These are phyloP conservation scores for Fusarium vanettenii DNA, from an alignment of 2,329 filamentous ascomycete species.

Conservation along the genomic window DNA sequence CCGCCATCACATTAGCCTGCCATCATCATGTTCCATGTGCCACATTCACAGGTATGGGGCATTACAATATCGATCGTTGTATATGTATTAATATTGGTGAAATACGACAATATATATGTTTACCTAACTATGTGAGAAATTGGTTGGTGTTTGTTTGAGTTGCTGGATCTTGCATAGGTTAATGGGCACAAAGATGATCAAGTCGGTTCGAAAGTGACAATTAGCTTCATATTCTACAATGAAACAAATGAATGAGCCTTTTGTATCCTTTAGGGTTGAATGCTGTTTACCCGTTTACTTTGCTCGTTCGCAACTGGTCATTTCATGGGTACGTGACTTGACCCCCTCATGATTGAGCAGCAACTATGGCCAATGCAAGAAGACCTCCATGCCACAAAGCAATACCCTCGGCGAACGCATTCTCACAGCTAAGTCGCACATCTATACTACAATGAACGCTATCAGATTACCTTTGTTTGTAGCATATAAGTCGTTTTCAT, in stretches of 20 bases:
- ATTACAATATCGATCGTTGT: too few relatives aligned
- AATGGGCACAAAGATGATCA: not conserved
- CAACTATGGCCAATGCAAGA: not conserved
- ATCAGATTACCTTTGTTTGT: not conserved
- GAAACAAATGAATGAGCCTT: not conserved
- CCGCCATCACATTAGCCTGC: not conserved
- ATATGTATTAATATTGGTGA: too few relatives aligned
- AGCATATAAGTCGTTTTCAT: not conserved
- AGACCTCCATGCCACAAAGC: not conserved
- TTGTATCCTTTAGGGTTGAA: not conserved
- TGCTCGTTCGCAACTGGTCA: not conserved
- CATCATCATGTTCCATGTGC: not conserved
- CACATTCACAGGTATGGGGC: too few relatives aligned
- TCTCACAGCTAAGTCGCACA: not conserved
- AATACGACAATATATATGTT: not conserved
- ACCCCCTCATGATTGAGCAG: not conserved
- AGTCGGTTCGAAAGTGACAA: not conserved
- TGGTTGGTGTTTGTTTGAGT: not conserved
- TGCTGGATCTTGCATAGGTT: not conserved
- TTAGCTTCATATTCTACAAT: not conserved
- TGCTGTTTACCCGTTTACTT: not conserved
- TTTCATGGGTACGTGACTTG: not conserved
- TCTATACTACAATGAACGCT: too few relatives aligned
- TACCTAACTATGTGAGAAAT: not conserved
- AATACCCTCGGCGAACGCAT: too few relatives aligned